A percentile compares a stretch with the other conserved stretches of the same genome.
phyloP scores from a whole-genome alignment of 2,329 filamentous ascomycete genomes.

The Aspergillus quadricinctus region DNA sequence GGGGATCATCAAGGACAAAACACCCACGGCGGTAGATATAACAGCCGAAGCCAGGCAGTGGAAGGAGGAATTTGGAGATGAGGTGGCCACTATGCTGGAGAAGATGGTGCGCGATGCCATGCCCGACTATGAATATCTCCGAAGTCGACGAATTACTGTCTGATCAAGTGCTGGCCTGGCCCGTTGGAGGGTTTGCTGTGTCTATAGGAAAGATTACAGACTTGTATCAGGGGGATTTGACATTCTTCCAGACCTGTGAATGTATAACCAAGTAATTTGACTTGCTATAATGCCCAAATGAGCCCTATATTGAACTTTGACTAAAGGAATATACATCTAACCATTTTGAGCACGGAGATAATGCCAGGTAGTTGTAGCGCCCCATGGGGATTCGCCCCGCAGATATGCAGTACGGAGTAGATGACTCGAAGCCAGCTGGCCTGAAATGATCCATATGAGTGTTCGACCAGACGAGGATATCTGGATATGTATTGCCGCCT shows the following conservation, averaged over 20 bases:
- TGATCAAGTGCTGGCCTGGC: background rate
- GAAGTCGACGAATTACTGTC: slow-evolving; percentile 17
- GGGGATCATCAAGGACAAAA: slow-evolving; percentile 31
- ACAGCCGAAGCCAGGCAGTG: slow-evolving; percentile 31
- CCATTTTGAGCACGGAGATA: background rate
- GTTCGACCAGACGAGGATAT: background rate
- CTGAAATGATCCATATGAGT: background rate
- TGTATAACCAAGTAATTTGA: background rate
- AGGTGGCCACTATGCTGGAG: slow-evolving; percentile 21
- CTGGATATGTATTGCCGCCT: background rate
- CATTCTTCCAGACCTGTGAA: background rate
- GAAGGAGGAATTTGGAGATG: slow-evolving; percentile 33
- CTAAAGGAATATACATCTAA: background rate
- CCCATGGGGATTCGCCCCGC: too few species aligned
- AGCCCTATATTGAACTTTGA: too few species aligned
- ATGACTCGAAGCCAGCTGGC: background rate
- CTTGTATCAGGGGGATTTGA: background rate
- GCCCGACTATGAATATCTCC: slow-evolving; percentile 40
- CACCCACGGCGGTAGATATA: slow-evolving; percentile 29
- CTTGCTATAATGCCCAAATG: background rate
- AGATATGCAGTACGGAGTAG: background rate
- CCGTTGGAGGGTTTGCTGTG: background rate
- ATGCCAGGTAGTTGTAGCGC: background rate
- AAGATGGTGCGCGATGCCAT: slow-evolving; percentile 29
- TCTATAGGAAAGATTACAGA: background rate